Evolutionary conservation across 2,329 filamentous ascomycete genomes (phyloP), one percentile per base, ranked within the genome.

Genomic region (Ophiognomonia clavigignenti-juglandacearum): DNA sequence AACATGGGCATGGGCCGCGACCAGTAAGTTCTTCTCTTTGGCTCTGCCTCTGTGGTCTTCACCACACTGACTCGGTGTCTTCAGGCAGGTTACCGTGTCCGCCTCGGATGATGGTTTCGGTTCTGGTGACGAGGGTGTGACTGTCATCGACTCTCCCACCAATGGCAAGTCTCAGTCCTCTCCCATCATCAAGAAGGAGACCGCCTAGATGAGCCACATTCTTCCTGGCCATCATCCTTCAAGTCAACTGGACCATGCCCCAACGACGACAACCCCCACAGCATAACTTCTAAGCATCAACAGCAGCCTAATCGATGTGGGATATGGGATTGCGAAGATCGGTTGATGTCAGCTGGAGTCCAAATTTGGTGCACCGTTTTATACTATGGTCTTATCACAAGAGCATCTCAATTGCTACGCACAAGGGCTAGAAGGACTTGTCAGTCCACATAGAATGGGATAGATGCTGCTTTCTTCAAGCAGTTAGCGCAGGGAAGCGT

Each of bases 121-220:
- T 40, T 66, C 69, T 34, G 72, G 66, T 49, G 74, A 77, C 53
- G 76, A 80, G 57, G 73, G 71, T 50, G 69, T 72, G 47, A 78
- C 77, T n/a, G 70, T 80, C 51, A 70, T 75, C 39, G 74, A 79
- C 52, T 69, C 70, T 46, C 69, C 68, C 43, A 63, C 68, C 45
- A 61, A 63, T 67, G 45, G 68, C 67, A 53, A 73, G 70, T 58
- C 67, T 70, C 54, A 72, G 53, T 72, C 71, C 22, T 79, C 77
- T 36, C 75, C 77, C 22, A 75, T 74, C 56, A 63, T 65, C 56
- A 70, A 72, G 51, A 60, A 65, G 56, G 67, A 68, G 57, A 66
- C 67, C 57, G 57, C 62, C 42, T 68, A 61, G 56, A 50, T 51
- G 49, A 43, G 23, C 41, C 53, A 50, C 49, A 55, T 52, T 56